phyloP scores from a whole-genome alignment of 148 eudicot species.

The Chenopodium suecicum region DNA sequence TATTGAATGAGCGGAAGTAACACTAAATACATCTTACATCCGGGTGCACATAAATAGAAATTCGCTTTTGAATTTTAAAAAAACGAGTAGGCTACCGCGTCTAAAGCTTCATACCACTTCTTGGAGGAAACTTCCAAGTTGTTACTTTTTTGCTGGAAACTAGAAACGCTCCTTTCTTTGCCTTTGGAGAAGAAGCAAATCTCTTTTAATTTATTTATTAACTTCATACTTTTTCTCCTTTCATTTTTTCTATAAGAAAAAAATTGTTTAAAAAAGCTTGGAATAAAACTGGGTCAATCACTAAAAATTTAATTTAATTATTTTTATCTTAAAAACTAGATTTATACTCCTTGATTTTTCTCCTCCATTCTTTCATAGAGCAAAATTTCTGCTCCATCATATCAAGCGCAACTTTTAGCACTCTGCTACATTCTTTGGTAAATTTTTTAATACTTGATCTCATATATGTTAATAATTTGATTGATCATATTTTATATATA shows the following conservation, averaged over 20 bases:
- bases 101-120: not conserved
- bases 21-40: no score
- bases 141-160: not conserved
- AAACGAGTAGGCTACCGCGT: not conserved
- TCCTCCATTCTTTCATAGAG: not conserved
- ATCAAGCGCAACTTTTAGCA: no score
- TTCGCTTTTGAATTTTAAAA: no score
- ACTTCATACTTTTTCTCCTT: no score
- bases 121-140: not conserved
- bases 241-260: no score
- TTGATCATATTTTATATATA: no score
- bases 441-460: not conserved
- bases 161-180: no score
- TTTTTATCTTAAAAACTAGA: not conserved
- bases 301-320: no score
- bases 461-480: not conserved
- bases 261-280: no score
- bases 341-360: not conserved
- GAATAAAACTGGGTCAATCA: not conserved
- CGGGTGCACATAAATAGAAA: no score
- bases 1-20: no score
- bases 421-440: not conserved
- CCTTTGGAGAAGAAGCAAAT: not conserved
- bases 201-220: no score
- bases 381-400: not conserved